A percentile compares a stretch with the other conserved stretches of the same genome.
These are phyloP conservation scores for Thielaviopsis ethacetica DNA, from an alignment of 2,329 filamentous ascomycete species.

Conservation along the genomic window DNA sequence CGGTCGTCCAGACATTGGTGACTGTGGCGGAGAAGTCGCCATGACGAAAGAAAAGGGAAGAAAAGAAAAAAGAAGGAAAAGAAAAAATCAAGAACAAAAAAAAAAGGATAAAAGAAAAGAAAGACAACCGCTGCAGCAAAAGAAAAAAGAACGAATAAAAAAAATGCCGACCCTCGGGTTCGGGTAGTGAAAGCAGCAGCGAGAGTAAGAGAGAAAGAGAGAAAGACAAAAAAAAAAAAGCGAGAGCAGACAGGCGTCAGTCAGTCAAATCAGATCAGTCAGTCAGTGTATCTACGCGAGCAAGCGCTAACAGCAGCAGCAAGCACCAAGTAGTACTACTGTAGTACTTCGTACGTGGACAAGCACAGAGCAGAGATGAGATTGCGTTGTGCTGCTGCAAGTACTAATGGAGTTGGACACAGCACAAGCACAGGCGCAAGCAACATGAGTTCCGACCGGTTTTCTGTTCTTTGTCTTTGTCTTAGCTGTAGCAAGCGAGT, in stretches of 20 bases:
- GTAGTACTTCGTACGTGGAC: no score
- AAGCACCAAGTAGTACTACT: no score
- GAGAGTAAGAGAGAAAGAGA: not conserved
- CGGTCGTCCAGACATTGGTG: constrained; percentile 51
- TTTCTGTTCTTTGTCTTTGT: not conserved
- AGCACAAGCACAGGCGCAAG: not conserved
- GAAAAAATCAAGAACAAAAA: not conserved
- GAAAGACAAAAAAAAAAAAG: not conserved
- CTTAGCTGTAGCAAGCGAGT: not conserved
- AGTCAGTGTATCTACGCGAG: not conserved
- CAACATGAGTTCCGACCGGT: not conserved
- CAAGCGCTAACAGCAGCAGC: constrained; percentile 1
- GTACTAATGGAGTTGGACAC: not conserved
- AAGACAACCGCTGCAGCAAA: not conserved
- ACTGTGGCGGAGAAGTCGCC: constrained; percentile 55
- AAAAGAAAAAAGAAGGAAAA: not conserved
- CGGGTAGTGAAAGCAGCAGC: not conserved
- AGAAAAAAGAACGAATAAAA: constrained; percentile 3
- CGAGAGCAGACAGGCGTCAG: not conserved
- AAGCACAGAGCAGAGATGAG: not conserved
- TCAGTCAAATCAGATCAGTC: not conserved
- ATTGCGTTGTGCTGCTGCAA: not conserved
- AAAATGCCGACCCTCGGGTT: not conserved
- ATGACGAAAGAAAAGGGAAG: constrained; percentile 22
- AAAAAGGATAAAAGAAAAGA: not conserved